Base-by-base conservation (phyloP, 2,329 filamentous ascomycete genomes). In the Paecilomyces variotii region DNA sequence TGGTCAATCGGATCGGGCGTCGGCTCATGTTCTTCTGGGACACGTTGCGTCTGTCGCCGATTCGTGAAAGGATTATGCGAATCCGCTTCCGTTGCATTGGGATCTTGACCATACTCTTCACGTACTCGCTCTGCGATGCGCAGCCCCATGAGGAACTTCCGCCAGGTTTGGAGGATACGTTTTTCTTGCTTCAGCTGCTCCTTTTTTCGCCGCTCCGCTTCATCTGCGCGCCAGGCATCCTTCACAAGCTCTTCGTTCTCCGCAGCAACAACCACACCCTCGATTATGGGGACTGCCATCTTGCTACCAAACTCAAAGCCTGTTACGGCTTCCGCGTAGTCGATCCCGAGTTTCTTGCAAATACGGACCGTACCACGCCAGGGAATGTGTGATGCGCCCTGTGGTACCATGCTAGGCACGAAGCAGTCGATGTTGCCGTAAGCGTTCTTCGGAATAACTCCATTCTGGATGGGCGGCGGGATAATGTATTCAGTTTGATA, bases 341-440 rank as follows among this genome's bases (percentile, higher is more conserved):
- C 91, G 39, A 97, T 88, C 3, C 85, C 85, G 0, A 99, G 79
- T 61, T 89, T 87, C 70, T 90, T 91, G 72, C 93, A 97, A 1
- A 97, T 84, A 54, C 87, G 86, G 32, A 87, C 86, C 0, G 87
- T 88, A 0, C 90, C 90, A 53, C 87, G 84, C 57, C 87, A 86
- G 0, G 91, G 91, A 1, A 97, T 81, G 70, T 99, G 94, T 0
- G 89, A 83, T 2, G 92, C 92, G 0, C 94, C 93, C 49, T 77
- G 75, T 0, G 94, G 94, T 27, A 95, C 87, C 94, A 99, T 97
- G 62, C 90, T 91, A 45, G 91, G 88, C 0, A 90, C 92, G 71
- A 96, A 99, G 57, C 96, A 85, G 71, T 99, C 94, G 61, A 99
- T 97, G 65, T 99, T 99, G 7, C 93, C 93, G 66, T 93, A 99